Conservation (phyloP, 345 rosid species). For the Rhizophora apiculata region DNA sequence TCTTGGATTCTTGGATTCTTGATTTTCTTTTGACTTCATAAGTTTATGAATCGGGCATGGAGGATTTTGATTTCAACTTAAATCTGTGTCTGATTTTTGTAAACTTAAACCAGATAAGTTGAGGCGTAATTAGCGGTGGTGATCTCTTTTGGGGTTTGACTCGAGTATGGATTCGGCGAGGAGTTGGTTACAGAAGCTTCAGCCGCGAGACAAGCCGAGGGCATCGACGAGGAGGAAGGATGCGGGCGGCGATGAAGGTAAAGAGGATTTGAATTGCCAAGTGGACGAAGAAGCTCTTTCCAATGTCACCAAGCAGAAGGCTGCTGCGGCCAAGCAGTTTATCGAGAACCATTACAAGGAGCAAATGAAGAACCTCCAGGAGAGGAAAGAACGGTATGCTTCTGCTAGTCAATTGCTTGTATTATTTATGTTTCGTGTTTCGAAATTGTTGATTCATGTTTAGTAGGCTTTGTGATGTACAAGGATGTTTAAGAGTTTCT, state of each 20-base stretch:
- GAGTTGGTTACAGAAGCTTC: constrained; percentile 74
- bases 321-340: constrained; percentile 75
- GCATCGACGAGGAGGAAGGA: constrained; percentile 17
- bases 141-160: constrained; percentile 22
- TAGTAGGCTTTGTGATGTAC: no score
- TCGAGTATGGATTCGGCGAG: constrained; percentile 65
- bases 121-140: neutral
- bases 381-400: constrained; percentile 63
- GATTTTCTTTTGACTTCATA: no score
- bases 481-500: no score
- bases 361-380: constrained; percentile 83
- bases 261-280: constrained; percentile 24
- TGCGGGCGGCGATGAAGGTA: neutral
- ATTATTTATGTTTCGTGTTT: no score
- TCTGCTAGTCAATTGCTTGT: no score
- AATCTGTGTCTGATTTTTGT: no score
- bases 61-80: no score
- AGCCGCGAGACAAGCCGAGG: constrained; percentile 51
- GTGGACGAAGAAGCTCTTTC: constrained; percentile 37
- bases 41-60: no score
- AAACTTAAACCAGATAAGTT: no score
- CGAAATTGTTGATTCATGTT: no score
- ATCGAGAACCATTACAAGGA: constrained; percentile 85
- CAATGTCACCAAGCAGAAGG: constrained; percentile 65
- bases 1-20: no score